Evolutionary conservation across 139 green algal species (phyloP), one percentile per base, ranked within the genome.

Genomic region (Chlamydomonas incerta): DNA sequence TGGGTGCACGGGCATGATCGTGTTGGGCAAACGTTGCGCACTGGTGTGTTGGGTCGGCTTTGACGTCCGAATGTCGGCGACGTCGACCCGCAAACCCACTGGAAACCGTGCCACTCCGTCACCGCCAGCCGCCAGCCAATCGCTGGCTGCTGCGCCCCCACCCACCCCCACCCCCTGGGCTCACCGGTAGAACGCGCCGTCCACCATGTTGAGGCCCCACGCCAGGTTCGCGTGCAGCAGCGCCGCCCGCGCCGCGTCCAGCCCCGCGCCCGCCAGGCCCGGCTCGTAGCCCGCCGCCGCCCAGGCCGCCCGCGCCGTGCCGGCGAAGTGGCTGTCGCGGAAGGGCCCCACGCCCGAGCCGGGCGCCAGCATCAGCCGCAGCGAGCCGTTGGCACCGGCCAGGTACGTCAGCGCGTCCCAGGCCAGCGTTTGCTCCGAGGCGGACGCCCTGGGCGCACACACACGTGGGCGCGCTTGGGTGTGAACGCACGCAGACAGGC

Each of bases 161-260:
- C 58, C 20, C 21, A 31, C 62, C 13, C 28, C 28, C 62, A 13
- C 26, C 5, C 8, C 9, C 31, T 13, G 15, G 31, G 33, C 68
- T 46, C 76, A 83, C 76, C 46, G 28, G 76, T 83, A 83, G n/a
- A 29, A 74, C 3, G 3, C 17, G 18, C 76, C 63, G 1, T 23
- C 37, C 35, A 29, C 41, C 41, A 83, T 66, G 63, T 33, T 29
- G 41, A 83, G 46, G 24, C 65, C 76, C 76, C 76, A 83, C 3
- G 41, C 76, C 17, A 83, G 21, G 65, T 83, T 83, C 23, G 63
- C 41, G n/a, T 74, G 62, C 41, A 20, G 9, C 76, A 65, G 13
- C 20, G 62, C 76, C 0, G 28, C 46, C 3, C 5, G 20, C 29
- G 65, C 63, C 13, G 28, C 62, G 31, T 83, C 63, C 41, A 83